A percentile compares a stretch with the other conserved stretches of the same genome.
phyloP scores from a whole-genome alignment of 2,329 filamentous ascomycete species.

The Trichoderma sp. region DNA sequence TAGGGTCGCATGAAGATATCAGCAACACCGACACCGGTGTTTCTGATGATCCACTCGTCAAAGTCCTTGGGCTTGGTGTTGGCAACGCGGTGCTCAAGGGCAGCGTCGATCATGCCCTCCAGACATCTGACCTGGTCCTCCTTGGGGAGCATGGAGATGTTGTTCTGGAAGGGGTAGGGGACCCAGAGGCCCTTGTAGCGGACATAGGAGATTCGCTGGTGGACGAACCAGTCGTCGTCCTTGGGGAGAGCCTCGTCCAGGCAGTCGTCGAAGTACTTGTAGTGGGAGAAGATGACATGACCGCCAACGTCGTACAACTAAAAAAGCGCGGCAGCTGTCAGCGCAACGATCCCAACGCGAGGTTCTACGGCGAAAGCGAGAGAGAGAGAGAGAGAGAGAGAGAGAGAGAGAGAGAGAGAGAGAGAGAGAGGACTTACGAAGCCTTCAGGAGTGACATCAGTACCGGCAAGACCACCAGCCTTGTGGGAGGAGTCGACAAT shows the following conservation, averaged over 20 bases:
- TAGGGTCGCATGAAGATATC: constrained; percentile 99
- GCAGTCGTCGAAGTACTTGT: constrained; percentile 99
- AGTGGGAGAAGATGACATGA: constrained; percentile 99
- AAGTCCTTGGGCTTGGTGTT: constrained; percentile 95
- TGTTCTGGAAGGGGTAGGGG: constrained; percentile 99
- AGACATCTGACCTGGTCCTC: constrained; percentile 95
- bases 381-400: no score
- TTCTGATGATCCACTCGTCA: constrained; percentile 96
- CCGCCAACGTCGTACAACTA: constrained; percentile 98
- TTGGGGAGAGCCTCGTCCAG: constrained; percentile 95
- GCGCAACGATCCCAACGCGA: not conserved
- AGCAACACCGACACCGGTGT: constrained; percentile 84
- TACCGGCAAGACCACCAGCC: constrained; percentile 93
- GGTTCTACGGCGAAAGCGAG: constrained; percentile 24
- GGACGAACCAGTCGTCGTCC: constrained; percentile 92
- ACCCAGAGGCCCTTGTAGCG: constrained; percentile 97
- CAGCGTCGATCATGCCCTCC: constrained; percentile 93
- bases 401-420: no score
- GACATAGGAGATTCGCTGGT: constrained; percentile 98
- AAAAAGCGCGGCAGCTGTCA: not conserved
- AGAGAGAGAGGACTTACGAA: constrained; percentile 70
- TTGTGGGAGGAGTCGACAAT: constrained; percentile 91
- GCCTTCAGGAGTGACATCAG: constrained; percentile 91
- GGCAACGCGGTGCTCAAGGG: constrained; percentile 80
- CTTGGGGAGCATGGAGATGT: constrained; percentile 97